Percentiles rank a stretch among this genome's conserved stretches.
These are phyloP conservation scores for Vitis hybrid DNA, from an alignment of 177 flowering plant genomes.

Conservation along the genomic window DNA sequence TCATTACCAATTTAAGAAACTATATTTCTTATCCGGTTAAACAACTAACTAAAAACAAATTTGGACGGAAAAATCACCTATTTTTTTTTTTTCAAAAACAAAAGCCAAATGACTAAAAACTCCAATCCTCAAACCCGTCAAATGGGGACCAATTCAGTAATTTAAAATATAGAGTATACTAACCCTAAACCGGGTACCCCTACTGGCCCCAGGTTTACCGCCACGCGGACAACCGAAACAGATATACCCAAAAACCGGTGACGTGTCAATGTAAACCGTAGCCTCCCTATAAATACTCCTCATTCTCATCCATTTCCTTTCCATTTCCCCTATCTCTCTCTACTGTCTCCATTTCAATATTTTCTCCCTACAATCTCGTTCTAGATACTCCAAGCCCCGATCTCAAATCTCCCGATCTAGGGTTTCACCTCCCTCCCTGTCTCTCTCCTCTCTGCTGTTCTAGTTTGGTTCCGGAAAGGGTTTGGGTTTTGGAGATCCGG, in stretches of 20 bases:
- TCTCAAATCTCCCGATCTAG: too few species aligned
- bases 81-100: too few species aligned
- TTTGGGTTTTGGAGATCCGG: slow-evolving; percentile 27
- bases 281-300: slow-evolving; percentile 49
- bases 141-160: neutral
- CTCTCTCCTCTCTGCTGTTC: slow-evolving; percentile 1
- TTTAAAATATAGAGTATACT: neutral
- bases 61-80: too few species aligned
- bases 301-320: slow-evolving; percentile 11
- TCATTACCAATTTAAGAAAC: too few species aligned
- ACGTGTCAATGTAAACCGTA: slow-evolving; percentile 44
- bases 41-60: too few species aligned
- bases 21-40: too few species aligned
- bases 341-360: neutral
- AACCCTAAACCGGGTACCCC: slow-evolving; percentile 14
- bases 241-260: slow-evolving; percentile 29
- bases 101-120: too few species aligned
- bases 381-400: too few species aligned
- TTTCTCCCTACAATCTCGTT: too few species aligned
- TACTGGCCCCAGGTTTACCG: neutral
- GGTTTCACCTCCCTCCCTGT: neutral
- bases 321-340: slow-evolving; percentile 25
- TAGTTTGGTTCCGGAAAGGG: slow-evolving; percentile 3
- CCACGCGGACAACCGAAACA: slow-evolving; percentile 32
- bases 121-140: too few species aligned